Conservation (phyloP, 441 rosid species). For the Viola pubescens region DNA sequence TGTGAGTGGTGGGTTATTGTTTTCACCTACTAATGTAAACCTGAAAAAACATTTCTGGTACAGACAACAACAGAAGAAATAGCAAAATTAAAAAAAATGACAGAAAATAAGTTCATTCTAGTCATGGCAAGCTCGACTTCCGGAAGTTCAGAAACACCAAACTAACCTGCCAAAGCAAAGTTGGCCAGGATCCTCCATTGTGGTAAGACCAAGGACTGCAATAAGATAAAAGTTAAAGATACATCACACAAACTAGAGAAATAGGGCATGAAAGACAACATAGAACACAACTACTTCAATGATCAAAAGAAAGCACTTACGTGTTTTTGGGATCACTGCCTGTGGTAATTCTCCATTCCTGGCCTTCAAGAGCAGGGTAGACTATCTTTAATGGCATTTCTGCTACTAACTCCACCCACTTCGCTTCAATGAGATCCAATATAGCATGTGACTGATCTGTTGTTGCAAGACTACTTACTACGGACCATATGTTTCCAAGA, state of each 20-base stretch:
- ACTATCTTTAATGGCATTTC: conserved; percentile 37
- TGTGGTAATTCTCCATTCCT: conserved; percentile 37
- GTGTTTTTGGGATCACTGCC: conserved; percentile 42
- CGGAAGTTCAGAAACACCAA: background rate
- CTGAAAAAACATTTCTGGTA: no score
- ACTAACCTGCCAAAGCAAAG: conserved; percentile 22
- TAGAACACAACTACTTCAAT: background rate
- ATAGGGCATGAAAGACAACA: background rate
- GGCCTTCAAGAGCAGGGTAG: conserved; percentile 36
- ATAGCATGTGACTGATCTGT: conserved; percentile 32
- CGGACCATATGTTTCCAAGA: conserved; percentile 39
- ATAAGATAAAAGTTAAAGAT: background rate
- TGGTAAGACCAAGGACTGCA: conserved; percentile 27
- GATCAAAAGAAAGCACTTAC: conserved; percentile 16
- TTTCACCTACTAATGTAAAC: no score
- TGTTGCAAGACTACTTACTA: conserved; percentile 35
- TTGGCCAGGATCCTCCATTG: conserved; percentile 24
- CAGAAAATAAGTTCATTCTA: background rate
- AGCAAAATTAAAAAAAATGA: background rate
- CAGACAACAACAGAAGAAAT: background rate
- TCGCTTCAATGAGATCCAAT: conserved; percentile 37
- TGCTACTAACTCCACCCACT: conserved; percentile 32
- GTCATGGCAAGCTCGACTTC: background rate
- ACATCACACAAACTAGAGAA: background rate
- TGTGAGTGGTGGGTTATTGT: no score